These are phyloP conservation scores for Ascochyta koolunga DNA, from an alignment of 2,329 filamentous ascomycete genomes.

Conservation along the genomic window DNA sequence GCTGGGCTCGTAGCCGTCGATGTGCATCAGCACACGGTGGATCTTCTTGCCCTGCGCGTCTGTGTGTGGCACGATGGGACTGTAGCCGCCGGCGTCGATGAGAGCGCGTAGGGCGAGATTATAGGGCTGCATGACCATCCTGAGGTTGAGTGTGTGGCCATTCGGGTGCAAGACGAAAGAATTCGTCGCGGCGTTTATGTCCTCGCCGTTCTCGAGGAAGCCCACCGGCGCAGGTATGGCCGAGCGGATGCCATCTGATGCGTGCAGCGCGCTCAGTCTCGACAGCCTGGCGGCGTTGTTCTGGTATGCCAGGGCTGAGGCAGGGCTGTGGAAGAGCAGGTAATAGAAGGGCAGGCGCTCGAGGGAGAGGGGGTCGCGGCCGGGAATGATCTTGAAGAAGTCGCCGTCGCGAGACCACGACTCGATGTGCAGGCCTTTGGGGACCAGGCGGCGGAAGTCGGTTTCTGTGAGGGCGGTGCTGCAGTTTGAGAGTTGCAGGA, in stretches of 20 bases:
- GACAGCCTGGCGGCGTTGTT: slow-evolving; percentile 61
- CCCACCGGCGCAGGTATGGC: slow-evolving; percentile 52
- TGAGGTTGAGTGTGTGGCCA: slow-evolving; percentile 29
- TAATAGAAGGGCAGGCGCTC: slow-evolving; percentile 70
- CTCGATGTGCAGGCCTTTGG: slow-evolving; percentile 67
- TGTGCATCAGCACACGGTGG: slow-evolving; percentile 42
- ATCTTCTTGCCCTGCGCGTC: slow-evolving; percentile 24
- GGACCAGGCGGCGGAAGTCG: slow-evolving; percentile 73
- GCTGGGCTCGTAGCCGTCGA: slow-evolving; percentile 44
- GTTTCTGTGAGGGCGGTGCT: slow-evolving; percentile 61
- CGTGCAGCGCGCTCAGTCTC: slow-evolving; percentile 53
- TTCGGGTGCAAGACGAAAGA: slow-evolving; percentile 56
- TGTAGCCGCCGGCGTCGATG: slow-evolving; percentile 41
- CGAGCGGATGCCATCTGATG: slow-evolving; percentile 51
- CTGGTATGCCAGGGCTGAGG: slow-evolving; percentile 68
- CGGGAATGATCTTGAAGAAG: slow-evolving; percentile 68
- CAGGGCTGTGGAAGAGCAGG: slow-evolving; percentile 67
- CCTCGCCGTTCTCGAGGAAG: slow-evolving; percentile 55
- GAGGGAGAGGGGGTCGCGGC: slow-evolving; percentile 67
- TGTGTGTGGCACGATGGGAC: slow-evolving; percentile 32
- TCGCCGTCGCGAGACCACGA: slow-evolving; percentile 66
- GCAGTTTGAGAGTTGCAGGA: slow-evolving; percentile 63
- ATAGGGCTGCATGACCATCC: slow-evolving; percentile 44
- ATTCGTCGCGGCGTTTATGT: slow-evolving; percentile 50
- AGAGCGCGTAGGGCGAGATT: slow-evolving; percentile 50